These are phyloP conservation scores for Gilbertella persicaria DNA, from an alignment of 371 early-diverging fungal species.

Conservation along the genomic window DNA sequence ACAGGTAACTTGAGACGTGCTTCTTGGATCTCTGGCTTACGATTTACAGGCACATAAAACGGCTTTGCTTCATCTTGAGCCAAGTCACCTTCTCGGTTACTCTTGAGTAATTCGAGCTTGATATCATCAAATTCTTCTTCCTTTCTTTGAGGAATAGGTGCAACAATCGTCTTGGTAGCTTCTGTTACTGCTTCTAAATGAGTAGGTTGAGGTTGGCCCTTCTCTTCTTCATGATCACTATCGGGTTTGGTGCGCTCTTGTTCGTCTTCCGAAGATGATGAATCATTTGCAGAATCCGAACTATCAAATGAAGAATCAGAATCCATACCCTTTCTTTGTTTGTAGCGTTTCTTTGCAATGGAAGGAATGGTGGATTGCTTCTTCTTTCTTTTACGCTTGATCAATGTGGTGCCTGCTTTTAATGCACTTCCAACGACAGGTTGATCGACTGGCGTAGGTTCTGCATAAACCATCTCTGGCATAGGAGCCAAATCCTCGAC, in stretches of 20 bases:
- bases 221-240: constrained; percentile 45
- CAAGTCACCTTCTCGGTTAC: constrained; percentile 45
- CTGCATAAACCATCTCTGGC: constrained; percentile 8
- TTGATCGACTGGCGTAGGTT: constrained; percentile 3
- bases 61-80: constrained; percentile 49
- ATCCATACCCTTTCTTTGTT: constrained; percentile 53
- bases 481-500: constrained; percentile 26
- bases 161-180: constrained; percentile 39
- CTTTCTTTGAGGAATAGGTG: constrained; percentile 18
- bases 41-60: constrained; percentile 80
- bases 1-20: constrained; percentile 85
- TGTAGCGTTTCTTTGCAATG: constrained; percentile 43
- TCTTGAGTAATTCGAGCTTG: constrained; percentile 36
- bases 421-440: constrained; percentile 52
- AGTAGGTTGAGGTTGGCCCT: constrained; percentile 36
- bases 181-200: constrained; percentile 45
- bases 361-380: constrained; percentile 52
- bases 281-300: constrained; percentile 66
- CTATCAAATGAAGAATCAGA: constrained; percentile 67
- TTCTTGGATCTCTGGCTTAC: constrained; percentile 74
- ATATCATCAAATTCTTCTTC: constrained; percentile 49
- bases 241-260: constrained; percentile 35
- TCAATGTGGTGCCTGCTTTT: constrained; percentile 34
- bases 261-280: constrained; percentile 40
- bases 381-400: constrained; percentile 51